Conservation (phyloP, 306 rosid genomes). For the Malus asiatica region DNA sequence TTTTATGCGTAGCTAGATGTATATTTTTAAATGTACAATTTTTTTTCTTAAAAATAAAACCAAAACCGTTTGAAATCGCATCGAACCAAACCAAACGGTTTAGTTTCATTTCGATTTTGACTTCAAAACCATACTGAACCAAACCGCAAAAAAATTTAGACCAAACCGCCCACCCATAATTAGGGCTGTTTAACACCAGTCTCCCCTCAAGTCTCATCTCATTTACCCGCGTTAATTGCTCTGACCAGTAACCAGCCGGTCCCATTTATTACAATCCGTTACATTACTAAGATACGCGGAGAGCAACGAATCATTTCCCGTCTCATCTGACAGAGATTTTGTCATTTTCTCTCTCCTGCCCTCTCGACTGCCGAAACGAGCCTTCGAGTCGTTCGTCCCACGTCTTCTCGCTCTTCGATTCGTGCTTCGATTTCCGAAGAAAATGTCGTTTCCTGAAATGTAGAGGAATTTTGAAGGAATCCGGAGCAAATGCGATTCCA, state of each 20-base stretch:
- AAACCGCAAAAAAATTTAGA: too few relatives aligned
- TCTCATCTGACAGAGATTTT: conserved; percentile 5
- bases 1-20: too few relatives aligned
- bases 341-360: background rate
- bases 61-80: too few relatives aligned
- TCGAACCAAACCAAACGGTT: too few relatives aligned
- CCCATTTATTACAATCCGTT: background rate
- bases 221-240: background rate
- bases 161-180: too few relatives aligned
- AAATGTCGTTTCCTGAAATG: background rate
- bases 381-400: background rate
- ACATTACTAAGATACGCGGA: background rate
- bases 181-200: background rate
- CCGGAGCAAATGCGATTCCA: background rate
- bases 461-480: background rate
- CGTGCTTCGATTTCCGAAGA: background rate
- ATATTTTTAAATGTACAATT: too few relatives aligned
- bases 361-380: background rate
- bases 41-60: too few relatives aligned
- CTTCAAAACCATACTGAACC: too few relatives aligned
- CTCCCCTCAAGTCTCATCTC: background rate
- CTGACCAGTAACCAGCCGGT: background rate
- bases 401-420: background rate
- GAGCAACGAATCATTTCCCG: background rate
- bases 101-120: too few relatives aligned